These are phyloP conservation scores for Coniochaeta pulveracea DNA, from an alignment of 2,329 filamentous ascomycete species.

Conservation along the genomic window DNA sequence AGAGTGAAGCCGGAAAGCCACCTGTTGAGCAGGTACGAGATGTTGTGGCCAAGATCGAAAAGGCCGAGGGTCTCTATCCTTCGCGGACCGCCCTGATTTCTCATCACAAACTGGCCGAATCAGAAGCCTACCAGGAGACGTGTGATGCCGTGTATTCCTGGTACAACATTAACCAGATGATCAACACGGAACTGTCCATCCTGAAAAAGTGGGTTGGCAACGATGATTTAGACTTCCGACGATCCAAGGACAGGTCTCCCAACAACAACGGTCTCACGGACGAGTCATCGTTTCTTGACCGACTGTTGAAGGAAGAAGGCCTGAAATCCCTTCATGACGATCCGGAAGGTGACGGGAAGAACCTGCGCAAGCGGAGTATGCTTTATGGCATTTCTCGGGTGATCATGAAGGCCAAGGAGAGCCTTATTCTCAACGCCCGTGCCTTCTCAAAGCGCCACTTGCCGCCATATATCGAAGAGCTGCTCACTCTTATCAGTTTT, in stretches of 20 bases:
- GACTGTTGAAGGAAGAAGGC: constrained; percentile 90
- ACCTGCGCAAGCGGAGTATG: constrained; percentile 56
- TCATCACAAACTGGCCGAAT: constrained; percentile 67
- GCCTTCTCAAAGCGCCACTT: constrained; percentile 82
- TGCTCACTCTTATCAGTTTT: constrained; percentile 93
- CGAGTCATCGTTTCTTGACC: constrained; percentile 87
- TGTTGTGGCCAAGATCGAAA: constrained; percentile 82
- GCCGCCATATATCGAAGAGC: constrained; percentile 91
- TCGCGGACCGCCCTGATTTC: constrained; percentile 63
- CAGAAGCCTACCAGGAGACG: constrained; percentile 66
- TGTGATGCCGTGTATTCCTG: constrained; percentile 86
- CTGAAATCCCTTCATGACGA: constrained; percentile 84
- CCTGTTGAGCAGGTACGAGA: constrained; percentile 82
- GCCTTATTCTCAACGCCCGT: constrained; percentile 75
- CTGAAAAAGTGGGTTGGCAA: constrained; percentile 96
- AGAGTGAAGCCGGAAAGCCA: constrained; percentile 81
- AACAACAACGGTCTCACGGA: constrained; percentile 67
- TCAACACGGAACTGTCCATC: constrained; percentile 87
- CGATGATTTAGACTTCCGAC: constrained; percentile 82
- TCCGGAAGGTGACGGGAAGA: constrained; percentile 26
- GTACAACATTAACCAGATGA: constrained; percentile 94
- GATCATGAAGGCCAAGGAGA: constrained; percentile 87
- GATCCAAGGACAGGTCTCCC: constrained; percentile 57
- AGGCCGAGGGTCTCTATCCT: constrained; percentile 75
- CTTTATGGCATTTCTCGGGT: constrained; percentile 73